Conservation (phyloP, 2,329 filamentous ascomycete species). For the Venturia pyrina region DNA sequence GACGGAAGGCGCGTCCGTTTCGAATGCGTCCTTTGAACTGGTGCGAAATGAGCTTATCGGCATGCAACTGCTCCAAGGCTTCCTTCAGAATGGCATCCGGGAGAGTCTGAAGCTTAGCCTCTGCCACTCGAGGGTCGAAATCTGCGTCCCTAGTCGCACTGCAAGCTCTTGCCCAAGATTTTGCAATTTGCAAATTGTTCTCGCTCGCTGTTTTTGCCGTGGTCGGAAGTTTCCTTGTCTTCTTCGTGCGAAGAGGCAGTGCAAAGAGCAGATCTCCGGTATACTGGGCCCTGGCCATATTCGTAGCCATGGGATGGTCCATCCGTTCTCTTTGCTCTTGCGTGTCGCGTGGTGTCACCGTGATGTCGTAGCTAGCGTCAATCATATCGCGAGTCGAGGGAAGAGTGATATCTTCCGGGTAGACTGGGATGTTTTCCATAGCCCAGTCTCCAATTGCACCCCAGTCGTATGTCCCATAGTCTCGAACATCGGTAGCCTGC, state of each 20-base stretch:
- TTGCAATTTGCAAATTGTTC: conserved; percentile 26
- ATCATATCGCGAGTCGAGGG: conserved; percentile 20
- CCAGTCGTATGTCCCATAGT: conserved; percentile 38
- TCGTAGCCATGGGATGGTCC: conserved; percentile 4
- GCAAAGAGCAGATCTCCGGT: neutral
- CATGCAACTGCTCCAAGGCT: conserved; percentile 13
- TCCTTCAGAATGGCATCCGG: neutral
- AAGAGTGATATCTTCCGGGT: conserved; percentile 18
- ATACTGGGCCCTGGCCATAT: neutral
- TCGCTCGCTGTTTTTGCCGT: neutral
- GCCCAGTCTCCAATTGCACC: conserved; percentile 37
- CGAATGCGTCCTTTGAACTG: conserved; percentile 28
- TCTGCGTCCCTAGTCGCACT: conserved; percentile 32
- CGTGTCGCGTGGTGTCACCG: neutral
- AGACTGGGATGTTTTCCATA: conserved; percentile 27
- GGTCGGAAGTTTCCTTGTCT: neutral
- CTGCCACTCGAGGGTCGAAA: conserved; percentile 30
- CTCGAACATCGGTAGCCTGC: conserved; percentile 33
- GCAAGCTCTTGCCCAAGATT: conserved; percentile 40
- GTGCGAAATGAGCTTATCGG: conserved; percentile 26
- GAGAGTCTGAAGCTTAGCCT: conserved; percentile 17
- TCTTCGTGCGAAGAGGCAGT: neutral
- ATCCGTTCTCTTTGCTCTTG: conserved; percentile 8
- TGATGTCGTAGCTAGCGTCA: conserved; percentile 7
- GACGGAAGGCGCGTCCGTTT: conserved; percentile 34